phyloP scores from a whole-genome alignment of 441 rosid genomes.

The Cnidoscolus chayamansa region DNA sequence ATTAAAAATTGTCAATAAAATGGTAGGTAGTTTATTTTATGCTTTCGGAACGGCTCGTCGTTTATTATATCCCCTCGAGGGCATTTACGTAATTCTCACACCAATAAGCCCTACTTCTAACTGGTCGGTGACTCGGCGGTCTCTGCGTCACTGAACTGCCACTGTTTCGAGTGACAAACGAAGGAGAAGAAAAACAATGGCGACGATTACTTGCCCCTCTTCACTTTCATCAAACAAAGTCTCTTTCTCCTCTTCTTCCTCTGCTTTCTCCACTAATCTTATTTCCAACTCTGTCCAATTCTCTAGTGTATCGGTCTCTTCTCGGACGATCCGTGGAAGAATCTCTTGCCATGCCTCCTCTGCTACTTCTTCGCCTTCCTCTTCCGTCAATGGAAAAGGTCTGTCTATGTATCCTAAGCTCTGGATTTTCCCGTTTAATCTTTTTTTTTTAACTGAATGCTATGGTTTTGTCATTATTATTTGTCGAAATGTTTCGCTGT shows the following conservation, averaged over 20 bases:
- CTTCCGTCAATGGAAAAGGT: slow-evolving; percentile 53
- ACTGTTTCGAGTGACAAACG: neutral
- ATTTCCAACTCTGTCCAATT: slow-evolving; percentile 27
- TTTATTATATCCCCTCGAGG: neutral
- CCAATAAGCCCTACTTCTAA: neutral
- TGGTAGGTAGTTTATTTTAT: too few species aligned
- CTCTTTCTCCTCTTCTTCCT: slow-evolving; percentile 41
- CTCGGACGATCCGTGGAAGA: slow-evolving; percentile 39
- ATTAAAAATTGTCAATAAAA: too few species aligned
- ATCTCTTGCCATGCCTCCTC: slow-evolving; percentile 68
- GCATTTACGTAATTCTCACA: neutral
- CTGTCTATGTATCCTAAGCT: neutral
- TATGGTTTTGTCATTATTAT: neutral
- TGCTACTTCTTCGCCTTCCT: slow-evolving; percentile 24
- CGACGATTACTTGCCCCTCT: slow-evolving; percentile 60
- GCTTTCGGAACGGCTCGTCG: too few species aligned
- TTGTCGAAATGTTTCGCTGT: neutral
- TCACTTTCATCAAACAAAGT: slow-evolving; percentile 35
- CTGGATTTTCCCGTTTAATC: neutral
- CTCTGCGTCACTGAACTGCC: slow-evolving; percentile 10
- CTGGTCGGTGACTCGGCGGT: neutral
- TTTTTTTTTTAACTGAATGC: neutral
- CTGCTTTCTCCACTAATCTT: slow-evolving; percentile 39
- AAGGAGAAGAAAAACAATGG: slow-evolving; percentile 34
- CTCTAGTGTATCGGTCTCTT: slow-evolving; percentile 33